These are phyloP conservation scores for Teunomyces lycoperdinae DNA, from an alignment of 805 yeast genomes.

Conservation along the genomic window DNA sequence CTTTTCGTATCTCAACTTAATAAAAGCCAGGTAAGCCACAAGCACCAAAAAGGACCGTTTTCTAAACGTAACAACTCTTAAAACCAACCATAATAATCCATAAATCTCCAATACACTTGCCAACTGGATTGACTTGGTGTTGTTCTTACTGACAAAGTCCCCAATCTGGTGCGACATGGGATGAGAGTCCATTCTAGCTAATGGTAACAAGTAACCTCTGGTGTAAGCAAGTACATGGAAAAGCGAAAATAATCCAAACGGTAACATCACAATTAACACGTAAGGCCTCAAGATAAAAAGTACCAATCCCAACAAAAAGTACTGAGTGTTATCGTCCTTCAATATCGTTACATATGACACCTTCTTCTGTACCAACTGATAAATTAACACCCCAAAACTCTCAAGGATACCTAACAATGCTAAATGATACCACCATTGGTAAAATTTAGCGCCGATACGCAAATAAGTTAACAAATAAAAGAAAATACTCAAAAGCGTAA, in stretches of 20 bases:
- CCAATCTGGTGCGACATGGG: conserved; percentile 38
- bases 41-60: conserved; percentile 61
- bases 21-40: conserved; percentile 54
- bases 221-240: conserved; percentile 79
- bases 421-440: conserved; percentile 49
- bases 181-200: conserved; percentile 37
- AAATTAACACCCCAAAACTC: conserved; percentile 74
- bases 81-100: conserved; percentile 43
- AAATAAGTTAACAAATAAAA: conserved; percentile 34
- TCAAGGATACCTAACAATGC: conserved; percentile 63
- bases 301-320: conserved; percentile 57
- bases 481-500: conserved; percentile 30
- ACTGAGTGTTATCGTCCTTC: conserved; percentile 68
- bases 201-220: conserved; percentile 65
- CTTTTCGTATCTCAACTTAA: conserved; percentile 75
- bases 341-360: conserved; percentile 22
- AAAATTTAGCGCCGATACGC: conserved; percentile 21
- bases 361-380: conserved; percentile 45
- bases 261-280: conserved; percentile 60
- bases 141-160: conserved; percentile 32
- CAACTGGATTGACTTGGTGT: conserved; percentile 36
- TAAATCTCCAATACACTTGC: conserved; percentile 38
- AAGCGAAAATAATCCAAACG: conserved; percentile 72
- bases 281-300: conserved; percentile 51
- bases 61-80: conserved; percentile 59